Evolutionary conservation across 495 filamentous ascomycete species (phyloP).

Genomic region (Cetradonia linearis): DNA sequence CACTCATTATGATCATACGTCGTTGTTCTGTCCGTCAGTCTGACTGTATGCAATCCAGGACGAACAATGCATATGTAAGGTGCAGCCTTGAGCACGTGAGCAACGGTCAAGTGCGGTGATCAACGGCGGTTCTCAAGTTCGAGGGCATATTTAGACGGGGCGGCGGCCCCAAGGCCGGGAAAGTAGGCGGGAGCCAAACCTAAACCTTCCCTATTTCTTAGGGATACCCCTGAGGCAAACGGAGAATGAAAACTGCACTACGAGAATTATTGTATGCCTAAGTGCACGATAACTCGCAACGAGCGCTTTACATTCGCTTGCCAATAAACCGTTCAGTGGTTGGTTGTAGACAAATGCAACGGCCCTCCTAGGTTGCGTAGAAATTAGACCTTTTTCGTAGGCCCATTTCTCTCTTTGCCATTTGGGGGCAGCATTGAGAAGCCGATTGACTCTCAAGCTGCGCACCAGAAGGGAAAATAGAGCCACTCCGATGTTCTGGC

Average conservation of each 20-base stretch:
- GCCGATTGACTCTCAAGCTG: neutral
- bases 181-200: neutral
- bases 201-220: neutral
- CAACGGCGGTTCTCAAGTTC: neutral
- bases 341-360: no score
- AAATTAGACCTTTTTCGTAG: neutral
- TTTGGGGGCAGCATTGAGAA: neutral
- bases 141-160: neutral
- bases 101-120: neutral
- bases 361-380: neutral
- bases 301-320: no score
- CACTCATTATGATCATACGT: constrained; percentile 4
- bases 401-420: neutral
- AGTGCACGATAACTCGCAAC: no score
- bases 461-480: neutral
- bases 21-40: neutral
- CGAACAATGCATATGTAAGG: neutral
- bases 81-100: constrained; percentile 5
- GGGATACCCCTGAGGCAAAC: neutral
- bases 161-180: constrained; percentile 6
- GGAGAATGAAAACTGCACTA: no score
- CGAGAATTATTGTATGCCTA: no score
- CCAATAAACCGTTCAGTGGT: no score
- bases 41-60: neutral
- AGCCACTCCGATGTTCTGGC: neutral